Evolutionary conservation across 2,329 filamentous ascomycete genomes (phyloP).

Genomic region (Ophiocordyceps camponoti-floridani): DNA sequence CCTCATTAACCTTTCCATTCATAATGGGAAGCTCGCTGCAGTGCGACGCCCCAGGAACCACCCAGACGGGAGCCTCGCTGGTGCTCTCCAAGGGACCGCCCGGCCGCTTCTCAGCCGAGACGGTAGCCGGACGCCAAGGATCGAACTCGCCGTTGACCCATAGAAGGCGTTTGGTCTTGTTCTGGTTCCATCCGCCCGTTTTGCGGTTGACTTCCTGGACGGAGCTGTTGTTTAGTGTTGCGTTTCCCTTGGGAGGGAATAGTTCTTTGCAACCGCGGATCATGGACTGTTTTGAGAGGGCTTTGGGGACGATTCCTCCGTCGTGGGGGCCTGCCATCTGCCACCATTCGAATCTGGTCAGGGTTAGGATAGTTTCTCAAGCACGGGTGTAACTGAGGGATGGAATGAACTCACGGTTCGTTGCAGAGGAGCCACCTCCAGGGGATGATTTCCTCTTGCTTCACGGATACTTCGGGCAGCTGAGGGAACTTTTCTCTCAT

Average conservation of each 20-base stretch:
- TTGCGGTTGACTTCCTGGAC: conserved; percentile 28
- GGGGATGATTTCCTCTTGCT: conserved; percentile 25
- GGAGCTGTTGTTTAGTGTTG: conserved; percentile 25
- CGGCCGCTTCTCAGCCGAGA: conserved; percentile 33
- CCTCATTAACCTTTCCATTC: conserved; percentile 25
- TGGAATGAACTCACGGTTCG: conserved; percentile 26
- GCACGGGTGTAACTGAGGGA: not conserved
- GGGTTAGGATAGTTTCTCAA: not conserved
- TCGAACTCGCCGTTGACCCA: conserved; percentile 42
- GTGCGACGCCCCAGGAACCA: conserved; percentile 36
- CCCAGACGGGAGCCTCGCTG: conserved; percentile 25
- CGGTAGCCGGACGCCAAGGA: conserved; percentile 37
- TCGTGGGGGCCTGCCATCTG: conserved; percentile 3
- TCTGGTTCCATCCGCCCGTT: conserved; percentile 37
- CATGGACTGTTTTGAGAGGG: conserved; percentile 32
- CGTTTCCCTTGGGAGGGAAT: conserved; percentile 26
- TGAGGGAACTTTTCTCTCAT: conserved; percentile 14
- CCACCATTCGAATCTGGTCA: conserved; percentile 6
- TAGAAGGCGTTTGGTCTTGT: conserved; percentile 32
- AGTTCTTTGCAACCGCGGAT: conserved; percentile 34
- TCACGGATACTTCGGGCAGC: conserved; percentile 8
- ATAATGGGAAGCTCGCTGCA: conserved; percentile 31
- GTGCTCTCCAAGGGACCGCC: conserved; percentile 33
- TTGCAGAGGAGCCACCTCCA: conserved; percentile 47
- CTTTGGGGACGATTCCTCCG: conserved; percentile 30